Evolutionary conservation across 345 rosid genomes (phyloP).

Genomic region (Boechera retrofracta): DNA sequence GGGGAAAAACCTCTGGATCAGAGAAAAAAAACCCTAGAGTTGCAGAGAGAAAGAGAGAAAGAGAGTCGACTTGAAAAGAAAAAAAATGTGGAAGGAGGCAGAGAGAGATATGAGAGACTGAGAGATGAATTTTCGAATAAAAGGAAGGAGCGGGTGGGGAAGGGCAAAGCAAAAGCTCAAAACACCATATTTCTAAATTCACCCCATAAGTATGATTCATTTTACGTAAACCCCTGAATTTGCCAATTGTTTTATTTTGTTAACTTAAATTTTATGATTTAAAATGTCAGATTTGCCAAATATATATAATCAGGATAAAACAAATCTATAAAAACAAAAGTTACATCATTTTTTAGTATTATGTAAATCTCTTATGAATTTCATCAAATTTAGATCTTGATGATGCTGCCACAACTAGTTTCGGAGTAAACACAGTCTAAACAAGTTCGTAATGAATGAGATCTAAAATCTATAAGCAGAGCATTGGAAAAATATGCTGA

Average conservation of each 20-base stretch:
- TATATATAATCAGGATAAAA: too few species aligned
- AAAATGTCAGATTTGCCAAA: too few species aligned
- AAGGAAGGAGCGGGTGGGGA: constrained; percentile 71
- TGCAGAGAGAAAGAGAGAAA: background rate
- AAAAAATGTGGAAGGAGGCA: constrained; percentile 9
- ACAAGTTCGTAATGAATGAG: too few species aligned
- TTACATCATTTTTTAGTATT: too few species aligned
- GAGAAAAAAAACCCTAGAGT: constrained; percentile 30
- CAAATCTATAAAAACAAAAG: too few species aligned
- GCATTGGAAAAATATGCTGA: too few species aligned
- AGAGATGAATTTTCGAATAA: constrained; percentile 55
- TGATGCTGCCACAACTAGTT: too few species aligned
- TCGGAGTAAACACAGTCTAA: too few species aligned
- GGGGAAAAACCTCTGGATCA: constrained; percentile 15
- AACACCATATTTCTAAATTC: background rate
- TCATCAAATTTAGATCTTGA: too few species aligned
- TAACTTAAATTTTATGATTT: background rate
- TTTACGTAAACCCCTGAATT: background rate
- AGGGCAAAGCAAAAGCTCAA: background rate
- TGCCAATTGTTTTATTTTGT: background rate
- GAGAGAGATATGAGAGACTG: constrained; percentile 6
- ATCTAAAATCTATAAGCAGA: too few species aligned
- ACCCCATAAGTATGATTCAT: background rate
- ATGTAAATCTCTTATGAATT: too few species aligned
- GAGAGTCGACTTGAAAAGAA: background rate